Percentiles rank a stretch among this genome's conserved stretches.
These are phyloP conservation scores for Plantago ovata DNA, from an alignment of 257 asterid species.

Conservation along the genomic window DNA sequence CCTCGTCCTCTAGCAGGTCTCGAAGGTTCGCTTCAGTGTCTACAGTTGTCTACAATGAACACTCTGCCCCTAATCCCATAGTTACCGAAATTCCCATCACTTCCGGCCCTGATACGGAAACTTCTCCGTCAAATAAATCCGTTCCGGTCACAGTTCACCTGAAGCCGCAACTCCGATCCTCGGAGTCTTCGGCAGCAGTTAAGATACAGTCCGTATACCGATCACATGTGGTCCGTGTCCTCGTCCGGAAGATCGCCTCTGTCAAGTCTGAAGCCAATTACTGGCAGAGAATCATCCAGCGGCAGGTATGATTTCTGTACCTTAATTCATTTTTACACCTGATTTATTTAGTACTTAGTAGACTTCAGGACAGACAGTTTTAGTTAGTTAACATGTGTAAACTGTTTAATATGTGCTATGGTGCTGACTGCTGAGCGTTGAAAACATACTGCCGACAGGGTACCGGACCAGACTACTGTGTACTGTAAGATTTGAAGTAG, in stretches of 20 bases:
- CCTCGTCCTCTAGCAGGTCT: slow-evolving; percentile 22
- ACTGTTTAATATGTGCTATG: no score
- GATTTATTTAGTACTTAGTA: neutral
- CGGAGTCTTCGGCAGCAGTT: slow-evolving; percentile 42
- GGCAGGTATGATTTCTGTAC: slow-evolving; percentile 48
- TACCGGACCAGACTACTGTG: no score
- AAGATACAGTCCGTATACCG: slow-evolving; percentile 75
- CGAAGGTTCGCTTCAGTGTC: slow-evolving; percentile 24
- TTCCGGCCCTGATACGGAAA: slow-evolving; percentile 23
- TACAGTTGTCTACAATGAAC: slow-evolving; percentile 35
- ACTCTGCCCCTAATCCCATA: slow-evolving; percentile 31
- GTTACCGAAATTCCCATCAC: slow-evolving; percentile 32
- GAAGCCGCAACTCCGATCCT: slow-evolving; percentile 19
- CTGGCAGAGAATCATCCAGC: slow-evolving; percentile 73
- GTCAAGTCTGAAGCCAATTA: slow-evolving; percentile 69
- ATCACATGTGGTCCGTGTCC: slow-evolving; percentile 52
- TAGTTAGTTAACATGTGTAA: no score
- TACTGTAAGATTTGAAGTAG: no score
- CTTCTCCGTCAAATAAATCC: slow-evolving; percentile 20
- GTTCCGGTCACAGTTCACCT: slow-evolving; percentile 27
- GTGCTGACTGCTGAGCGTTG: no score
- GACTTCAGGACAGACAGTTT: no score
- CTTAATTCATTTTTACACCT: neutral
- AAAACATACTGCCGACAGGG: no score
- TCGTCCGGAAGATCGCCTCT: slow-evolving; percentile 60